phyloP scores from a whole-genome alignment of 805 yeast genomes.

The Kazachstania kunashirensis region DNA sequence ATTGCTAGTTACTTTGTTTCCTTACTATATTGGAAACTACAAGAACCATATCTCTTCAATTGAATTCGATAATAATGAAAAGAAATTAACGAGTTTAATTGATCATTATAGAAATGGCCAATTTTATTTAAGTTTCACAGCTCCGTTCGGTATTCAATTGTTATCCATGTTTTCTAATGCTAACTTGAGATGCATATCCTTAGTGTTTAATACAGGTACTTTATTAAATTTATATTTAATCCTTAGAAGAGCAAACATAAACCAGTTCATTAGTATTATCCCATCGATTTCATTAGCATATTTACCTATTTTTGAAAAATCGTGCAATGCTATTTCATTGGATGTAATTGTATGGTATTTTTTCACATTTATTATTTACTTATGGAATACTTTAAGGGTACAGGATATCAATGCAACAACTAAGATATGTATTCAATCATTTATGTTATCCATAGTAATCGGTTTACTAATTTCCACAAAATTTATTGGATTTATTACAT shows the following conservation, averaged over 20 bases:
- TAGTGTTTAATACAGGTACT: constrained; percentile 9
- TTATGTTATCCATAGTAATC: constrained; percentile 39
- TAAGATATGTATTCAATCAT: constrained; percentile 45
- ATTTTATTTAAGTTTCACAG: constrained; percentile 13
- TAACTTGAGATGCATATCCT: constrained; percentile 8
- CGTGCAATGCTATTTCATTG: constrained; percentile 13
- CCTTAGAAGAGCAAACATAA: constrained; percentile 25
- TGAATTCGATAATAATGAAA: constrained; percentile 3
- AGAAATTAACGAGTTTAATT: constrained; percentile 4
- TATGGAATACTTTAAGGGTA: constrained; percentile 40
- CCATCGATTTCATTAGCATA: constrained; percentile 19
- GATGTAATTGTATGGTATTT: constrained; percentile 39
- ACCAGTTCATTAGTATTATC: constrained; percentile 35
- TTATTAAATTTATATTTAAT: constrained; percentile 13
- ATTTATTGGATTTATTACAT: constrained; percentile 60
- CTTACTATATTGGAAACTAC: not conserved
- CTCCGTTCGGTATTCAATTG: constrained; percentile 21
- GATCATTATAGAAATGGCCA: constrained; percentile 7
- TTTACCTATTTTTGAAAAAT: constrained; percentile 13
- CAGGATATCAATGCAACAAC: constrained; percentile 32
- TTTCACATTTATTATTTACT: constrained; percentile 40
- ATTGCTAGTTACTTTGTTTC: constrained; percentile 1
- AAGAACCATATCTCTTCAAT: not conserved
- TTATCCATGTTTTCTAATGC: constrained; percentile 9
- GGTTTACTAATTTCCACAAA: constrained; percentile 56